phyloP scores from a whole-genome alignment of 1,139 yeast species.

The Meyerozyma smithsonii region DNA sequence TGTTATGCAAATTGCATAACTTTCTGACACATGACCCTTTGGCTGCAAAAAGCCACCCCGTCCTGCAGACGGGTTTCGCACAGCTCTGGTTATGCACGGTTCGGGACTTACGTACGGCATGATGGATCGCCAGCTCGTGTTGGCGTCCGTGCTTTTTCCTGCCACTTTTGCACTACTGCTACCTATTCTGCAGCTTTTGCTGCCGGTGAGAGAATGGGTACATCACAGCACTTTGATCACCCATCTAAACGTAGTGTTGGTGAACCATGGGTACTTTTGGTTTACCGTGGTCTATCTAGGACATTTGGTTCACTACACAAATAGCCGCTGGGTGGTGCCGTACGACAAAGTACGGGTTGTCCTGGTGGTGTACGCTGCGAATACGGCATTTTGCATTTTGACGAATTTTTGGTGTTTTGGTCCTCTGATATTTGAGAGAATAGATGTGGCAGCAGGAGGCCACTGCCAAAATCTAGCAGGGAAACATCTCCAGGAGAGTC shows the following conservation, averaged over 20 bases:
- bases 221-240: neutral
- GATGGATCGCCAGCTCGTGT: neutral
- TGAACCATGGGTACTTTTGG: conserved; percentile 25
- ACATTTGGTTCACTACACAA: conserved; percentile 7
- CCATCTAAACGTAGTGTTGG: conserved; percentile 12
- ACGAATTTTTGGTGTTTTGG: conserved; percentile 45
- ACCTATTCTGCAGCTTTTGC: neutral
- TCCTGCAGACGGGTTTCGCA: too few relatives aligned
- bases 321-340: conserved; percentile 8
- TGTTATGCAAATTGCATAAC: too few relatives aligned
- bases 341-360: conserved; percentile 4
- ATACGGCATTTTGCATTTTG: conserved; percentile 14
- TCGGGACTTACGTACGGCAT: too few relatives aligned
- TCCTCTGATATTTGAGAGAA: conserved; percentile 38
- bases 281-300: conserved; percentile 19
- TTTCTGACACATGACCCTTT: too few relatives aligned
- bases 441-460: conserved; percentile 39
- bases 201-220: neutral
- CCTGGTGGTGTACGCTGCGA: conserved; percentile 12
- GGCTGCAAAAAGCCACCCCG: neutral
- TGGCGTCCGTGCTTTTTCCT: neutral
- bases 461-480: conserved; percentile 20
- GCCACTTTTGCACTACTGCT: neutral
- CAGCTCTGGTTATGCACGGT: too few relatives aligned
- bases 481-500: too few relatives aligned